phyloP scores from a whole-genome alignment of 768 basidiomycete genomes.

The Leccinum rimulosum region DNA sequence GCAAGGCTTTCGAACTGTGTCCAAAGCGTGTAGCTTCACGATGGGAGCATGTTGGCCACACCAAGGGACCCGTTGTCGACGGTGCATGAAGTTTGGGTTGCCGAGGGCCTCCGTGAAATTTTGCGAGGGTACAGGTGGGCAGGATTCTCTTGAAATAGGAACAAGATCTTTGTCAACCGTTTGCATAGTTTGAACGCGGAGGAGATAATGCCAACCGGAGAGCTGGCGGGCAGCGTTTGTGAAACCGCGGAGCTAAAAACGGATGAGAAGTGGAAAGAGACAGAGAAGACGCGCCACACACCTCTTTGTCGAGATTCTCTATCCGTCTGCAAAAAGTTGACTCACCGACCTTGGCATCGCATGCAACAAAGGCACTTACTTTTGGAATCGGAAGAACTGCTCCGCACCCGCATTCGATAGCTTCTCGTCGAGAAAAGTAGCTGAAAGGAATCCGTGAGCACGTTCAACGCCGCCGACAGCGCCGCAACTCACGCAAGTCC shows the following conservation, averaged over 20 bases:
- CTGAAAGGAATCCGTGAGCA: constrained; percentile 16
- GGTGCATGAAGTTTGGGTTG: constrained; percentile 36
- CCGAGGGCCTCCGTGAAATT: constrained; percentile 36
- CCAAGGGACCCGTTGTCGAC: constrained; percentile 28
- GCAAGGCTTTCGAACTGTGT: constrained; percentile 46
- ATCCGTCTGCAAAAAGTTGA: constrained; percentile 31
- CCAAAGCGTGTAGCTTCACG: constrained; percentile 41
- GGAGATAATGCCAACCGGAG: constrained; percentile 52
- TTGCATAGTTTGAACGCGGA: constrained; percentile 51
- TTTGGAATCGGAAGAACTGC: constrained; percentile 47
- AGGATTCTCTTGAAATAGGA: constrained; percentile 53
- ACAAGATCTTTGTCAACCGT: constrained; percentile 48
- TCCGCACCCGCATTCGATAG: constrained; percentile 49
- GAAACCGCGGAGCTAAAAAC: constrained; percentile 46
- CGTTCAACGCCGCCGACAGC: not conserved
- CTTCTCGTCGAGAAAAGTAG: constrained; percentile 49
- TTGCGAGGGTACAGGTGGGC: constrained; percentile 52
- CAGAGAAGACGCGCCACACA: constrained; percentile 12
- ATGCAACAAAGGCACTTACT: constrained; percentile 27
- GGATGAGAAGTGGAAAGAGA: constrained; percentile 11
- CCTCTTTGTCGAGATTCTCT: constrained; percentile 42
- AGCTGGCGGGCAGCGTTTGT: constrained; percentile 55
- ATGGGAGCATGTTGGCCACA: constrained; percentile 36
- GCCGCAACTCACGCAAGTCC: constrained; percentile 36
- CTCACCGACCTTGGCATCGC: constrained; percentile 2